Conservation (phyloP, 345 rosid species). For the Pseudoturritis turrita region DNA sequence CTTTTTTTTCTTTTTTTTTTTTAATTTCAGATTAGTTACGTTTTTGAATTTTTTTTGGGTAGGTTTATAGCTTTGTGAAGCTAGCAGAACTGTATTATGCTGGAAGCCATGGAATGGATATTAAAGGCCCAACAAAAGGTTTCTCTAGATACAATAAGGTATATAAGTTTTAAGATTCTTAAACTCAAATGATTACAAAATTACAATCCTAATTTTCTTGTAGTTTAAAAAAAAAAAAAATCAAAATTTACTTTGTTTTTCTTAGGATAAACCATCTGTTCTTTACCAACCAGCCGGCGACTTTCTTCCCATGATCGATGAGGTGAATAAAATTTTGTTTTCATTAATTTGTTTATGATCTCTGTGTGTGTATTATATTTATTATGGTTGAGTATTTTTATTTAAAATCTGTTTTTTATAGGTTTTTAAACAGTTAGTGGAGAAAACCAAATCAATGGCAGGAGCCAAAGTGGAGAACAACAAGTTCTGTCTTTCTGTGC, state of each 20-base stretch:
- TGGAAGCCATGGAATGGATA: conserved; percentile 99
- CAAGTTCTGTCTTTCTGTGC: conserved; percentile 90
- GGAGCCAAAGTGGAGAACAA: conserved; percentile 93
- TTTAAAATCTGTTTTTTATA: conserved; percentile 1
- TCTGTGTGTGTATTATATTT: not conserved
- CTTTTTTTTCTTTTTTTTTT: not conserved
- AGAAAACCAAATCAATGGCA: conserved; percentile 61
- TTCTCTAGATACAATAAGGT: conserved; percentile 51
- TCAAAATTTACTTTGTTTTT: not conserved
- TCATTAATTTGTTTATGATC: not conserved
- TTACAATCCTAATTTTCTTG: conserved; percentile 18
- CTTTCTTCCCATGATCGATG: conserved; percentile 85
- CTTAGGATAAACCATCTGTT: conserved; percentile 49
- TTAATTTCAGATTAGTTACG: not conserved
- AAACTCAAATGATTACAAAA: not conserved
- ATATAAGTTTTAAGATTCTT: not conserved
- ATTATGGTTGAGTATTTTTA: not conserved
- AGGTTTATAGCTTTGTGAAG: conserved; percentile 85
- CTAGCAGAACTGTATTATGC: conserved; percentile 88
- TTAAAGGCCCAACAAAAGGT: conserved; percentile 75
- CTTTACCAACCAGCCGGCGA: conserved; percentile 86
- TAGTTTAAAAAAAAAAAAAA: no score
- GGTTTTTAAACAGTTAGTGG: conserved; percentile 58
- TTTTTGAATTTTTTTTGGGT: not conserved
- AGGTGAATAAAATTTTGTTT: conserved; percentile 37